Conservation (phyloP, 1,139 yeast species). For the Blastobotrys aristatus region DNA sequence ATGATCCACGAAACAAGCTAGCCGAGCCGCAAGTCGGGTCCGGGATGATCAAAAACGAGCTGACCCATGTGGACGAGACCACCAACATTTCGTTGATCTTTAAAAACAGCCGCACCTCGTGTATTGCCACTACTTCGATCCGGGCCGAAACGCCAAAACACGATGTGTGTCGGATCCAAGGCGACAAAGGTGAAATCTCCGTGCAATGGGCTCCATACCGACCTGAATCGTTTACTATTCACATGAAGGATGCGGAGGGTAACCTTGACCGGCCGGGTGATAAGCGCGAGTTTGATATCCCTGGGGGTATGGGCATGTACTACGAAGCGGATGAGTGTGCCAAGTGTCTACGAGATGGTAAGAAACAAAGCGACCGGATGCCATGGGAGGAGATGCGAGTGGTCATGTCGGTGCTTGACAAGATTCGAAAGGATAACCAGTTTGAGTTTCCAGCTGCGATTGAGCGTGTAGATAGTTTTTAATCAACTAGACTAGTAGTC, state of each 20-base stretch:
- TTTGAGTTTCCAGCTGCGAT: conserved; percentile 42
- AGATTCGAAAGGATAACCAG: conserved; percentile 40
- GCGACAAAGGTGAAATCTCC: conserved; percentile 33
- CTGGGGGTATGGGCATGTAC: conserved; percentile 42
- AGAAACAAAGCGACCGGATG: conserved; percentile 35
- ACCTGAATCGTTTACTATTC: conserved; percentile 29
- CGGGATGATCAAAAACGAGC: conserved; percentile 22
- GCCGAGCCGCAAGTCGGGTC: conserved; percentile 23
- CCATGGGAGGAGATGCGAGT: conserved; percentile 45
- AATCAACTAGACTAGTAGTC: too few relatives aligned
- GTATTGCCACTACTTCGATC: conserved; percentile 31
- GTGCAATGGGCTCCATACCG: conserved; percentile 29
- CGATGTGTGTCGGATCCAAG: conserved; percentile 30
- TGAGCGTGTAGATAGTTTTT: conserved; percentile 18
- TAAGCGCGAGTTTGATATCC: conserved; percentile 18
- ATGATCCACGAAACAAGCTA: conserved; percentile 30
- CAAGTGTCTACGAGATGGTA: conserved; percentile 39
- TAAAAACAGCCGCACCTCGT: conserved; percentile 29
- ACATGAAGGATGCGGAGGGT: conserved; percentile 15
- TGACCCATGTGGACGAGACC: conserved; percentile 32
- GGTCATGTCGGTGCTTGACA: conserved; percentile 45
- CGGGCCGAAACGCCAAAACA: conserved; percentile 20
- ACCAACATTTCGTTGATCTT: conserved; percentile 29
- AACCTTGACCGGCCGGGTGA: conserved; percentile 10
- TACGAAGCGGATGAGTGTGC: conserved; percentile 53